phyloP scores from a whole-genome alignment of 2,329 filamentous ascomycete species.

The Juglanconis oblonga region DNA sequence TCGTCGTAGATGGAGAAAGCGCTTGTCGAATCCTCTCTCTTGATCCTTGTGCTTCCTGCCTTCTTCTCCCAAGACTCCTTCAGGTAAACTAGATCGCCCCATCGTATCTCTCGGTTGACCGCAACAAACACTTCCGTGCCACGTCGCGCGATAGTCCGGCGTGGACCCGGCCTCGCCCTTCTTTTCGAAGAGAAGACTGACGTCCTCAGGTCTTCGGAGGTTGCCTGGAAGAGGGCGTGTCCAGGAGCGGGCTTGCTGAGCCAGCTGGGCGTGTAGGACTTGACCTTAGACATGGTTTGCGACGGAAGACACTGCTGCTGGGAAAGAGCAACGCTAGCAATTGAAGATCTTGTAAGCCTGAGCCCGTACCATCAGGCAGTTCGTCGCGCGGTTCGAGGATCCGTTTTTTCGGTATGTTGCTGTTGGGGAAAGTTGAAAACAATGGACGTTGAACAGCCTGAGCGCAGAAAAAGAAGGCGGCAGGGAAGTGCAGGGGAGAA shows the following conservation, averaged over 20 bases:
- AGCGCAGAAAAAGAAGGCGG: constrained; percentile 9
- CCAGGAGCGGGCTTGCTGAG: constrained; percentile 75
- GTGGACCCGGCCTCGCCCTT: constrained; percentile 45
- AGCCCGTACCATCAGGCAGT: neutral
- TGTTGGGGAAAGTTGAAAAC: neutral
- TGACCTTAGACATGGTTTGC: constrained; percentile 74
- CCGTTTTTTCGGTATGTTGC: neutral
- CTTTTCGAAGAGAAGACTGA: constrained; percentile 37
- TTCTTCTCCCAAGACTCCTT: constrained; percentile 60
- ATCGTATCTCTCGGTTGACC: constrained; percentile 84
- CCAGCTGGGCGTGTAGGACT: constrained; percentile 84
- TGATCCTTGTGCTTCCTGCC: constrained; percentile 36
- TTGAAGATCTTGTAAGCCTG: neutral
- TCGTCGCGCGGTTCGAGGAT: neutral
- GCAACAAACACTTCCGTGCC: constrained; percentile 88
- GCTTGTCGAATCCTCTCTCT: constrained; percentile 44
- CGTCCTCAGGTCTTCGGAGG: constrained; percentile 30
- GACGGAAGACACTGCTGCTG: constrained; percentile 12
- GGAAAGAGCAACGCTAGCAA: constrained; percentile 8
- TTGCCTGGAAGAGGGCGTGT: constrained; percentile 69
- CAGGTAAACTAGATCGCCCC: constrained; percentile 78
- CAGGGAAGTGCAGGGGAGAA: constrained; percentile 4
- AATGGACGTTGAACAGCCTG: neutral
- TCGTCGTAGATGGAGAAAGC: constrained; percentile 33
- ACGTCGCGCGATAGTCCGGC: constrained; percentile 71